Evolutionary conservation across 1,284 basidiomycete species (phyloP).

Genomic region (Cryptococcus depauperatus): DNA sequence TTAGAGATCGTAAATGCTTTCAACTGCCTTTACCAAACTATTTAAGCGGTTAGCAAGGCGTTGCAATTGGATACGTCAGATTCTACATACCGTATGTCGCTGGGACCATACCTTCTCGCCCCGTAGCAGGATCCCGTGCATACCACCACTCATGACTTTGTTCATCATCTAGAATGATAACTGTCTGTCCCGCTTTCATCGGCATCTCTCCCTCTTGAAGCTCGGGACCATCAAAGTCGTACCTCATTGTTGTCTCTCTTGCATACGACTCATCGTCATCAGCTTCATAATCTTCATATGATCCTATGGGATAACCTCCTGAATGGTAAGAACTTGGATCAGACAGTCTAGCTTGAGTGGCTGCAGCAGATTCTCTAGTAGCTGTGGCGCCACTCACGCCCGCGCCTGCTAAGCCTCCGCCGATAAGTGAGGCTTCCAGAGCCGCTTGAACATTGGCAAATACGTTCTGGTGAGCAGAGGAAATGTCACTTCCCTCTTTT

Average conservation of each 20-base stretch:
- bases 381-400: conserved; percentile 38
- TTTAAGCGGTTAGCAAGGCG: not conserved
- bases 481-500: conserved; percentile 55
- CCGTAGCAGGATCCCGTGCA: conserved; percentile 65
- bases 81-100: conserved; percentile 58
- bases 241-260: conserved; percentile 40
- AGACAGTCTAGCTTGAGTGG: conserved; percentile 5
- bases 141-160: conserved; percentile 73
- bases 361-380: conserved; percentile 31
- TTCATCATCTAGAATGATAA: conserved; percentile 37
- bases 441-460: conserved; percentile 82
- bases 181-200: conserved; percentile 37
- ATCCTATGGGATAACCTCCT: conserved; percentile 19
- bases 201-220: conserved; percentile 39
- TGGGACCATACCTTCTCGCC: conserved; percentile 77
- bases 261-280: conserved; percentile 49
- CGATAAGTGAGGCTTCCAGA: conserved; percentile 45
- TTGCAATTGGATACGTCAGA: not conserved
- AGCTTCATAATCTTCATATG: conserved; percentile 51
- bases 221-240: conserved; percentile 37
- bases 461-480: conserved; percentile 58
- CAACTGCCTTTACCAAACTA: not conserved
- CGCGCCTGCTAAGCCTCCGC: conserved; percentile 12
- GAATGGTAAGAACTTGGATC: conserved; percentile 31
- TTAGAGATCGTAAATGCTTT: conserved; percentile 1